A percentile compares a stretch with the other conserved stretches of the same genome.
These are phyloP conservation scores for Tuber indicum DNA, from an alignment of 495 filamentous ascomycete genomes.

Conservation along the genomic window DNA sequence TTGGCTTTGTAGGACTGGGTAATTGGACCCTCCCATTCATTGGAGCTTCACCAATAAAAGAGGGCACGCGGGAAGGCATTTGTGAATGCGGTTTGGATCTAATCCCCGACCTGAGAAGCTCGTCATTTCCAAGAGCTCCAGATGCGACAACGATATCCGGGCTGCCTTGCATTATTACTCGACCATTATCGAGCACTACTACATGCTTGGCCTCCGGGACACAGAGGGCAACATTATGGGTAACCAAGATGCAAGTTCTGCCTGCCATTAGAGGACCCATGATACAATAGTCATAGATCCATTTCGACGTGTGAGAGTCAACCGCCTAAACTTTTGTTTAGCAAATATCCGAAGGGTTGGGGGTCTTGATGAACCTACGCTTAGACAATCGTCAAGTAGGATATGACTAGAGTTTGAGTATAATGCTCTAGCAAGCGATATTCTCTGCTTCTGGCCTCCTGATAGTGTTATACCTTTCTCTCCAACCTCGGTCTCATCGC, in stretches of 20 bases:
- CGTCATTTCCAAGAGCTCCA: slow-evolving; percentile 78
- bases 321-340: slow-evolving; percentile 52
- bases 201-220: slow-evolving; percentile 71
- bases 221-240: slow-evolving; percentile 83
- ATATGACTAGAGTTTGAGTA: slow-evolving; percentile 89
- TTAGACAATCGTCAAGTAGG: slow-evolving; percentile 90
- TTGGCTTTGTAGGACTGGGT: slow-evolving; percentile 29
- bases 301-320: slow-evolving; percentile 97
- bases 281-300: slow-evolving; percentile 92
- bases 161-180: slow-evolving; percentile 65
- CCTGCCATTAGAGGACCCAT: slow-evolving; percentile 80
- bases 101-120: slow-evolving; percentile 28
- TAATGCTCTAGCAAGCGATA: slow-evolving; percentile 86
- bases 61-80: slow-evolving; percentile 67
- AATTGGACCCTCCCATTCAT: slow-evolving; percentile 44
- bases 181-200: slow-evolving; percentile 81
- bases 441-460: slow-evolving; percentile 95
- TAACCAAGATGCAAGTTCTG: slow-evolving; percentile 93
- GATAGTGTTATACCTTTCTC: slow-evolving; percentile 97
- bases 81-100: slow-evolving; percentile 50
- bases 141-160: slow-evolving; percentile 71
- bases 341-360: background rate
- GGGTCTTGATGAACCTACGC: slow-evolving; percentile 37
- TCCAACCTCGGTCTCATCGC: slow-evolving; percentile 89
- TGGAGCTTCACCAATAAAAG: slow-evolving; percentile 53